Evolutionary conservation across 371 early-diverging fungal species (phyloP).

Genomic region (Circinella umbellata): DNA sequence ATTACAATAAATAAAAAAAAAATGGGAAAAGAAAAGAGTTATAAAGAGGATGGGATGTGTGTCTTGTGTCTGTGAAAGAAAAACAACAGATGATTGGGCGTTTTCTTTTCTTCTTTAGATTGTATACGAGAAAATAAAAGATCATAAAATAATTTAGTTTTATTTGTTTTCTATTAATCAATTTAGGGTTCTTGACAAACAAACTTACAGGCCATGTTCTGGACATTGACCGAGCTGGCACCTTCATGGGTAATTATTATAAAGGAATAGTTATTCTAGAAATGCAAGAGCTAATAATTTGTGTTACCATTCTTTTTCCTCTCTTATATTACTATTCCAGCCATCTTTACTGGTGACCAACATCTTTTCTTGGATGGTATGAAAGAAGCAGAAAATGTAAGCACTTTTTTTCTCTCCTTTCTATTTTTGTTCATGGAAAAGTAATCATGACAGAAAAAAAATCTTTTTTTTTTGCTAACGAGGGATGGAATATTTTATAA

Average conservation of each 20-base stretch:
- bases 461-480: not conserved
- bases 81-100: too few species aligned
- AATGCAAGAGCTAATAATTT: slow-evolving; percentile 2
- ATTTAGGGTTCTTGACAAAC: slow-evolving; percentile 44
- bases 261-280: slow-evolving; percentile 3
- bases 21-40: not conserved
- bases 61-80: too few species aligned
- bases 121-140: too few species aligned
- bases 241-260: slow-evolving; percentile 34
- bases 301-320: not conserved
- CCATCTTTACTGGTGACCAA: slow-evolving; percentile 42
- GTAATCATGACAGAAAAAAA: not conserved
- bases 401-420: slow-evolving; percentile 1
- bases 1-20: too few species aligned
- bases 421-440: not conserved
- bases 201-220: slow-evolving; percentile 39
- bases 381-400: slow-evolving; percentile 39
- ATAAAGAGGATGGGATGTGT: too few species aligned
- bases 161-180: not conserved
- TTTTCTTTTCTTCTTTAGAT: not conserved
- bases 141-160: too few species aligned
- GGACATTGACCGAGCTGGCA: slow-evolving; percentile 38
- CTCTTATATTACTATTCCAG: slow-evolving; percentile 10
- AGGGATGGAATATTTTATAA: not conserved
- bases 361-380: slow-evolving; percentile 39